phyloP scores from a whole-genome alignment of 306 rosid genomes.

The Lathyrus tuberosus region DNA sequence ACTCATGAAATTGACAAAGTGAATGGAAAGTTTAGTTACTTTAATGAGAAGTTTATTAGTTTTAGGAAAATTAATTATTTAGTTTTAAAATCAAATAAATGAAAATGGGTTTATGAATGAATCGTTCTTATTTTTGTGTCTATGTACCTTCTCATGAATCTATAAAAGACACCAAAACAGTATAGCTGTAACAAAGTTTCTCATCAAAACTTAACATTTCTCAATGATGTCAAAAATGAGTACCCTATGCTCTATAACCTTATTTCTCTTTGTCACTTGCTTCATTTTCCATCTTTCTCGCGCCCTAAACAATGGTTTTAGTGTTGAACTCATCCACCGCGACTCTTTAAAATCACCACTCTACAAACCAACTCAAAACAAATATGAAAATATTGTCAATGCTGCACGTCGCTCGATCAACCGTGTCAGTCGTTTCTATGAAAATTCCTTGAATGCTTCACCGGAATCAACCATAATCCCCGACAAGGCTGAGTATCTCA shows the following conservation, averaged over 20 bases:
- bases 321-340: constrained; percentile 54
- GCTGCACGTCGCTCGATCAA: constrained; percentile 46
- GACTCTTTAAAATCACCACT: constrained; percentile 60
- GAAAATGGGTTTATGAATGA: no score
- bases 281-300: background rate
- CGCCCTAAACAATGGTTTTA: constrained; percentile 12
- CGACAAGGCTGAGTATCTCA: constrained; percentile 45
- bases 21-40: no score
- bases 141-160: no score
- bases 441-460: background rate
- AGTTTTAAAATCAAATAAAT: no score
- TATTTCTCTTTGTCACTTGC: background rate
- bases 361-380: constrained; percentile 38
- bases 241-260: background rate
- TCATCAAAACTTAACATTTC: background rate
- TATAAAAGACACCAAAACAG: background rate
- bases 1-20: no score
- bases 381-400: constrained; percentile 31
- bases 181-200: background rate
- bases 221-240: background rate
- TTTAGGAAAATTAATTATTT: no score
- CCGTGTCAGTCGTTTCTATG: background rate
- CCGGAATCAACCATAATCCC: background rate
- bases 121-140: no score
- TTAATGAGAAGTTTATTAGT: no score